Conservation (phyloP, 2,329 filamentous ascomycete genomes). For the Pestalotiopsis sp. region DNA sequence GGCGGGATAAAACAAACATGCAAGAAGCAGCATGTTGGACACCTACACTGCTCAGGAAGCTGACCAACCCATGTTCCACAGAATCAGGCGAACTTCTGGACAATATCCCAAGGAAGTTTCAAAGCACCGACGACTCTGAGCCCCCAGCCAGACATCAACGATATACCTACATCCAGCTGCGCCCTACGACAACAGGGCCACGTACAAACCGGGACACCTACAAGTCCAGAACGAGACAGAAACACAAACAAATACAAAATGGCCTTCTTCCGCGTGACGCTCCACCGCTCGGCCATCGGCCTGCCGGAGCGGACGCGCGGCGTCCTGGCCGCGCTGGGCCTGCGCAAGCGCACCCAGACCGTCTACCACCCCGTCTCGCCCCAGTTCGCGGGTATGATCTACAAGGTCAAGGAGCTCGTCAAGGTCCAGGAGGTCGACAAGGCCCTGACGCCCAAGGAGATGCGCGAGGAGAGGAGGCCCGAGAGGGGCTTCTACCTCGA, state of each 20-base stretch:
- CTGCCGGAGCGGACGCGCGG: constrained; percentile 79
- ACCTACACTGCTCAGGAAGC: too few relatives aligned
- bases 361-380: constrained; percentile 87
- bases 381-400: constrained; percentile 85
- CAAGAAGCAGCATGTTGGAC: too few relatives aligned
- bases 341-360: constrained; percentile 81
- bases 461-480: constrained; percentile 72
- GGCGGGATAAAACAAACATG: too few relatives aligned
- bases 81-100: too few relatives aligned
- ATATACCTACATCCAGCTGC: not conserved
- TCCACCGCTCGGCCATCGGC: constrained; percentile 87
- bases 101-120: too few relatives aligned
- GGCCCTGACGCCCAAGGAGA: constrained; percentile 65
- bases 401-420: constrained; percentile 92
- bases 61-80: too few relatives aligned
- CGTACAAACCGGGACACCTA: not conserved
- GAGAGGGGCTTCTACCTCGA: constrained; percentile 83
- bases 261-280: constrained; percentile 88
- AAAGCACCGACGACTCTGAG: too few relatives aligned
- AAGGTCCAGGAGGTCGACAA: constrained; percentile 76
- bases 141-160: too few relatives aligned
- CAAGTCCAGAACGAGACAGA: not conserved
- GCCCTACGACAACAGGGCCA: not conserved
- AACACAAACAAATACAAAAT: constrained; percentile 42
- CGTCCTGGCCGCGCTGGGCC: constrained; percentile 81